Conservation (phyloP, 1,139 yeast genomes). For the Saccharomycopsis phalli region DNA sequence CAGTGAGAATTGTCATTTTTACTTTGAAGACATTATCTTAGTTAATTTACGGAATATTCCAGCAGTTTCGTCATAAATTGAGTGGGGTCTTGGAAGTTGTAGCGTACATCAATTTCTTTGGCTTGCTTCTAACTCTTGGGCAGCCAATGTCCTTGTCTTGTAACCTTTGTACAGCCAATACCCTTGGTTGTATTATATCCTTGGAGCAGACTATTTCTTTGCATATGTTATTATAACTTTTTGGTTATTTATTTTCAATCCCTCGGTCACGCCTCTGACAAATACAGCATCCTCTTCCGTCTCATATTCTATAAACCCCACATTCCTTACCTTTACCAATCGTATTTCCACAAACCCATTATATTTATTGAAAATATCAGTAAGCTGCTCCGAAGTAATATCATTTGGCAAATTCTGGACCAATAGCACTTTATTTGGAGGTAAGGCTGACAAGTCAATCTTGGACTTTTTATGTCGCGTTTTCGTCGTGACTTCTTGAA, state of each 20-base stretch:
- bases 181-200: no score
- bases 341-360: constrained; percentile 60
- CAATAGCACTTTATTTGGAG: constrained; percentile 65
- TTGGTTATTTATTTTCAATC: constrained; percentile 30
- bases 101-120: no score
- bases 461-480: constrained; percentile 24
- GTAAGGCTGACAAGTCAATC: constrained; percentile 30
- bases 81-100: no score
- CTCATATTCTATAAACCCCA: constrained; percentile 78
- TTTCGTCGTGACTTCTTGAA: constrained; percentile 15
- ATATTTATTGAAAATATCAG: constrained; percentile 36
- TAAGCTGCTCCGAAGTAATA: constrained; percentile 35
- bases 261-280: constrained; percentile 34
- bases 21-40: no score
- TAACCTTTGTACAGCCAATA: no score
- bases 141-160: no score
- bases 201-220: constrained; percentile 31
- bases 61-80: no score
- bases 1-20: no score
- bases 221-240: constrained; percentile 41
- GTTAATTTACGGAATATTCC: no score
- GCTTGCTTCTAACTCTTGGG: no score
- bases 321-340: constrained; percentile 52
- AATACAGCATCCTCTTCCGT: constrained; percentile 40
- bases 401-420: constrained; percentile 53